These are phyloP conservation scores for Russula brevipes DNA, from an alignment of 768 basidiomycete species.

Conservation along the genomic window DNA sequence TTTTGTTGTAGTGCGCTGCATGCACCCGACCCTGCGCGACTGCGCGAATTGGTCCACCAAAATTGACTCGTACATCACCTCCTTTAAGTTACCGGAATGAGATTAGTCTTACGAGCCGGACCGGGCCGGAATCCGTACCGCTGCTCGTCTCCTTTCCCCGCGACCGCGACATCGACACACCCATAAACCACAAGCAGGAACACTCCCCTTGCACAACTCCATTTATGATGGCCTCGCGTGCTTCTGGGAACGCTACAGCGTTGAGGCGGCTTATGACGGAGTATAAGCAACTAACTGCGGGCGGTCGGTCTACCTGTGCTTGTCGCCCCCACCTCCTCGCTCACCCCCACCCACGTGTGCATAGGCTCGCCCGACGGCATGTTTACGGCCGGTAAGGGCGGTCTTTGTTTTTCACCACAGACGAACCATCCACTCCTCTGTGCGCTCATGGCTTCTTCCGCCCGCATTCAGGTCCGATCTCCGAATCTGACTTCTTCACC, in stretches of 20 bases:
- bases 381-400: conserved; percentile 80
- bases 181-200: background rate
- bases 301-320: conserved; percentile 42
- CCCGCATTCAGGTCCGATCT: conserved; percentile 60
- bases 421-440: background rate
- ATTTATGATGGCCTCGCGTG: conserved; percentile 47
- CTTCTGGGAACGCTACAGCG: conserved; percentile 60
- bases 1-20: background rate
- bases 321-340: background rate
- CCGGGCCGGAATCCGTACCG: background rate
- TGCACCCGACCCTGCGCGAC: no score
- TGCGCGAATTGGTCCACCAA: no score
- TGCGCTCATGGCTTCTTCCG: background rate
- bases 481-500: conserved; percentile 90
- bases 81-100: background rate
- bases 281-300: conserved; percentile 78
- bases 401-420: background rate
- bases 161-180: no score
- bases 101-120: conserved; percentile 1
- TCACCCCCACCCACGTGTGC: background rate
- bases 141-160: no score
- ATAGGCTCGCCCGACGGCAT: conserved; percentile 86
- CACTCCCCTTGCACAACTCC: background rate
- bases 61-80: no score
- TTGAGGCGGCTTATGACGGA: conserved; percentile 88